Conservation (phyloP, 1,284 basidiomycete species). For the Puccinia hordei region DNA sequence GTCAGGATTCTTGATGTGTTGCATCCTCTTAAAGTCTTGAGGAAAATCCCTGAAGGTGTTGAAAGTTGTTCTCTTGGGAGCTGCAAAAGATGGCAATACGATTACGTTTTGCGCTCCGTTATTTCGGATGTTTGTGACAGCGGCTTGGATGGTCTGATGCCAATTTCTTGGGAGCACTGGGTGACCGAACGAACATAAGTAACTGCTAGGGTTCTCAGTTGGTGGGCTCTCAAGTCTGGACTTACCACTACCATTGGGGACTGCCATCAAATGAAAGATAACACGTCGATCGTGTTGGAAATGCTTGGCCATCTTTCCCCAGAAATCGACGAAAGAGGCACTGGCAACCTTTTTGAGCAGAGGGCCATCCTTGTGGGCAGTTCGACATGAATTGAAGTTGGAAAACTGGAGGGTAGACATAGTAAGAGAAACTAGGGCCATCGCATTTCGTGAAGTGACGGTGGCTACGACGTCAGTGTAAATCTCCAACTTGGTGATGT, state of each 20-base stretch:
- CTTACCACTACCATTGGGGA: slow-evolving; percentile 2
- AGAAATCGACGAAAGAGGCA: slow-evolving; percentile 1
- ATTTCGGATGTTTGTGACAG: slow-evolving; percentile 14
- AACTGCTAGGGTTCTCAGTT: not conserved
- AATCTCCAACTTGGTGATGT: not conserved
- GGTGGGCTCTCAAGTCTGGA: not conserved
- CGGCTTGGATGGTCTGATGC: slow-evolving; percentile 22
- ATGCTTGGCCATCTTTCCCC: slow-evolving; percentile 17
- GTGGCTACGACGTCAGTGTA: slow-evolving; percentile 24
- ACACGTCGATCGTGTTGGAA: slow-evolving; percentile 19
- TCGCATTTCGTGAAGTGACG: slow-evolving; percentile 4
- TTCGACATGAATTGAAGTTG: slow-evolving; percentile 12
- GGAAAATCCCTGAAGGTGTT: slow-evolving; percentile 21
- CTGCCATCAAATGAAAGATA: slow-evolving; percentile 10
- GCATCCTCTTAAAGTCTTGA: slow-evolving; percentile 14
- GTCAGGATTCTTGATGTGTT: slow-evolving; percentile 29
- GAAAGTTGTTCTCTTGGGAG: not conserved
- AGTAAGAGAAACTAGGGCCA: not conserved
- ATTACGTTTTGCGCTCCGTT: not conserved
- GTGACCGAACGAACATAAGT: not conserved
- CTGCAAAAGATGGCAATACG: not conserved
- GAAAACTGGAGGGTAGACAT: not conserved
- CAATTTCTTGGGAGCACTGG: slow-evolving; percentile 9
- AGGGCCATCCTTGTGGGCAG: not conserved
- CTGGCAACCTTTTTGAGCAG: not conserved